phyloP scores from a whole-genome alignment of 495 filamentous ascomycete genomes.

The Zalerion maritima region DNA sequence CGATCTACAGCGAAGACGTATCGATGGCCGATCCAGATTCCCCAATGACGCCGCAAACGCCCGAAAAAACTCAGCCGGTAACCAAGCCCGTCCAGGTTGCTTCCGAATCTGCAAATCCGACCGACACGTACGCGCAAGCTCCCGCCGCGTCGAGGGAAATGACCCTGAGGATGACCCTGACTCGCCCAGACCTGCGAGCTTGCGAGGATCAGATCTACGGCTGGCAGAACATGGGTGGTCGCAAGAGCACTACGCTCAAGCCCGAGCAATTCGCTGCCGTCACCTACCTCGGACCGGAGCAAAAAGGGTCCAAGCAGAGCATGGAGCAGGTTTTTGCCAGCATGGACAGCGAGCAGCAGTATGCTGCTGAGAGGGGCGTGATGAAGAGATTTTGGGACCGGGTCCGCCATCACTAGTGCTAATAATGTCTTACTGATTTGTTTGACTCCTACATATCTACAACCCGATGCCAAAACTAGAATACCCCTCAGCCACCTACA shows the following conservation, averaged over 20 bases:
- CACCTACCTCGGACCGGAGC: constrained; percentile 6
- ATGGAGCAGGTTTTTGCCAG: constrained; percentile 14
- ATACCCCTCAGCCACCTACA: too few relatives aligned
- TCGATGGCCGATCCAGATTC: constrained; percentile 39
- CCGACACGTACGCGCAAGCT: constrained; percentile 36
- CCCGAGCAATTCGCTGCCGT: constrained; percentile 7
- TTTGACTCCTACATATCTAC: too few relatives aligned
- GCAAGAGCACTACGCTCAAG: constrained; percentile 8
- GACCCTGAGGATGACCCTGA: constrained; percentile 90
- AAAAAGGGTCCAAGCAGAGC: constrained; percentile 18
- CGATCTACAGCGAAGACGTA: constrained; percentile 32
- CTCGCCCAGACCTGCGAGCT: constrained; percentile 68
- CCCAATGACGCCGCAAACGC: constrained; percentile 35
- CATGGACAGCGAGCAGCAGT: constrained; percentile 12
- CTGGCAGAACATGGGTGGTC: constrained; percentile 30
- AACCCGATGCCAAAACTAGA: too few relatives aligned
- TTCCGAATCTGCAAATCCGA: constrained; percentile 7
- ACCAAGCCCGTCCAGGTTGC: constrained; percentile 19
- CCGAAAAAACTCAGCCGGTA: constrained; percentile 16
- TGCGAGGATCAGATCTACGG: constrained; percentile 48
- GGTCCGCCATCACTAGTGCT: constrained; percentile 16
- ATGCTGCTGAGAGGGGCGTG: constrained; percentile 16
- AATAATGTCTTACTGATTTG: too few relatives aligned
- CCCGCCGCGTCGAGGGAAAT: constrained; percentile 61
- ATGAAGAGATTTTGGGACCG: constrained; percentile 28